These are phyloP conservation scores for Decorospora gaudefroyi DNA, from an alignment of 2,329 filamentous ascomycete species.

Conservation along the genomic window DNA sequence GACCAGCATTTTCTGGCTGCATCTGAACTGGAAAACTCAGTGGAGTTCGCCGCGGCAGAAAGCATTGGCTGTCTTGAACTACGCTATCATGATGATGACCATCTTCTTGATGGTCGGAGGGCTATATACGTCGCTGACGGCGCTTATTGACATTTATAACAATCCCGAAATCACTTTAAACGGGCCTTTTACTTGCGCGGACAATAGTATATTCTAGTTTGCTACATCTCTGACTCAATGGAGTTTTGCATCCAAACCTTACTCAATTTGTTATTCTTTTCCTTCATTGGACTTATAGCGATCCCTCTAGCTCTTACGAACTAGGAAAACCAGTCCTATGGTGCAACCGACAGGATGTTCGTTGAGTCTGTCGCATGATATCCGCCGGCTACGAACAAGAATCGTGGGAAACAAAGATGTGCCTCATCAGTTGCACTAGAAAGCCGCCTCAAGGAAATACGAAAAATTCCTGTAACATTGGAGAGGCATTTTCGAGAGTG, in stretches of 20 bases:
- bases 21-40: slow-evolving; percentile 50
- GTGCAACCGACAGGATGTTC: too few relatives aligned
- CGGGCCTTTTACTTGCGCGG: slow-evolving; percentile 37
- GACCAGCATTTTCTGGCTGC: slow-evolving; percentile 54
- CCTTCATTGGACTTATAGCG: too few relatives aligned
- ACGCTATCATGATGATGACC: slow-evolving; percentile 46
- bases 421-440: too few relatives aligned
- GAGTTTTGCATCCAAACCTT: too few relatives aligned
- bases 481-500: background rate
- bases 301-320: too few relatives aligned
- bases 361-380: too few relatives aligned
- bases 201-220: slow-evolving; percentile 38
- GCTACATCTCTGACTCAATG: background rate
- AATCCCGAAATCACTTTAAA: slow-evolving; percentile 31
- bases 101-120: slow-evolving; percentile 35
- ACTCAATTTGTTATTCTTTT: too few relatives aligned
- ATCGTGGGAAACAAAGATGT: too few relatives aligned
- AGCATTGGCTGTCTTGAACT: slow-evolving; percentile 52
- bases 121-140: slow-evolving; percentile 34
- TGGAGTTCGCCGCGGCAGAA: slow-evolving; percentile 47
- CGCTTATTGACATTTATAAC: slow-evolving; percentile 36
- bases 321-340: too few relatives aligned
- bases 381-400: too few relatives aligned
- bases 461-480: too few relatives aligned
- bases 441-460: too few relatives aligned